A percentile compares a stretch with the other conserved stretches of the same genome.
These are phyloP conservation scores for Blepharisma undulans DNA, from an alignment of 169 alveolate species.

Conservation along the genomic window DNA sequence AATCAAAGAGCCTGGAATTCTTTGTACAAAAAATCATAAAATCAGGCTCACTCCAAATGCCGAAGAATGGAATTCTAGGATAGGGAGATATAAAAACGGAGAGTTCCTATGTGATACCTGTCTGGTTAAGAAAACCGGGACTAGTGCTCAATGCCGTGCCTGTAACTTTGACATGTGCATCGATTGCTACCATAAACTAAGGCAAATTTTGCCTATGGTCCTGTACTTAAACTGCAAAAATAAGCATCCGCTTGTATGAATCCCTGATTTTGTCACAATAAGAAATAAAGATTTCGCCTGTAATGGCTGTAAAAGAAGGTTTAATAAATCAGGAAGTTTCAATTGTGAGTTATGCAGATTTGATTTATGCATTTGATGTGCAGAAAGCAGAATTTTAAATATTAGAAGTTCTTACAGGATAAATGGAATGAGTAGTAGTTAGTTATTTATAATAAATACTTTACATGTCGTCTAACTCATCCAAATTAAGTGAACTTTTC, in stretches of 20 bases:
- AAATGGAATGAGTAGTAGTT: too few species aligned
- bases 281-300: background rate
- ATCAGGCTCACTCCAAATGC: constrained; percentile 5
- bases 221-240: background rate
- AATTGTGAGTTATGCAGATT: background rate
- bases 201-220: background rate
- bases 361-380: background rate
- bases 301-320: background rate
- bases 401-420: background rate
- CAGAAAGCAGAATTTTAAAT: background rate
- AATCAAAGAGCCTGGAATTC: background rate
- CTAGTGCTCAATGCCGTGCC: constrained; percentile 10
- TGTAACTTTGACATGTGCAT: background rate
- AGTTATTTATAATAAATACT: background rate
- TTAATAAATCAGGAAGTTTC: background rate
- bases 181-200: background rate
- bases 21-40: background rate
- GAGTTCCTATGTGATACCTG: constrained; percentile 3
- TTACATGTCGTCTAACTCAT: background rate
- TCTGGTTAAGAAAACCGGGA: background rate
- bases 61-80: background rate
- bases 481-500: background rate
- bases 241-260: constrained; percentile 7
- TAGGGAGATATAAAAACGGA: background rate
- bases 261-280: background rate